These are phyloP conservation scores for Lyophyllum atratum DNA, from an alignment of 768 basidiomycete species.

Conservation along the genomic window DNA sequence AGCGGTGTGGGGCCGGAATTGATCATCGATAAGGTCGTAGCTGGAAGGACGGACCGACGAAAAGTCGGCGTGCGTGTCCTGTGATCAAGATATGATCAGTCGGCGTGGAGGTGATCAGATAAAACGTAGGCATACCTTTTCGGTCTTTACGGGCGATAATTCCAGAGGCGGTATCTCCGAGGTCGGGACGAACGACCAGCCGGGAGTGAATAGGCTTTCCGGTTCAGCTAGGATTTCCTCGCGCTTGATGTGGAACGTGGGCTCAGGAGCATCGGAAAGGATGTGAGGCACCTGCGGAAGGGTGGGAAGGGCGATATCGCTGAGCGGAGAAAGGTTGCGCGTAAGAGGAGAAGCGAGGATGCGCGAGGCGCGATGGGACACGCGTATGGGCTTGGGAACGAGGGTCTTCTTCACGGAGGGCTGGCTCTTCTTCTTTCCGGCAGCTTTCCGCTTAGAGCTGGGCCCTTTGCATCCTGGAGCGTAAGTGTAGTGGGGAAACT, in stretches of 20 bases:
- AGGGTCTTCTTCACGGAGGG: conserved; percentile 3
- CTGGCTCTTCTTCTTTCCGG: conserved; percentile 3
- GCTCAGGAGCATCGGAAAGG: background rate
- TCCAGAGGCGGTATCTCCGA: conserved; percentile 24
- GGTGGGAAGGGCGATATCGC: background rate
- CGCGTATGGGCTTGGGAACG: background rate
- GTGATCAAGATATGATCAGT: conserved; percentile 3
- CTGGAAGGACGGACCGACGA: conserved; percentile 14
- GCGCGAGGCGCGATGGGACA: background rate
- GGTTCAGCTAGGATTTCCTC: background rate
- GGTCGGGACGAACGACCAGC: conserved; percentile 21
- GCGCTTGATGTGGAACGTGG: background rate
- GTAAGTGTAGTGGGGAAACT: conserved; percentile 31
- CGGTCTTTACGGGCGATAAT: conserved; percentile 14
- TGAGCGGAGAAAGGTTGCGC: background rate
- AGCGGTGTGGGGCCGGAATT: conserved; percentile 15
- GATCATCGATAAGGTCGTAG: conserved; percentile 17
- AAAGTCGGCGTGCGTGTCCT: conserved; percentile 7
- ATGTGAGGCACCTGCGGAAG: background rate
- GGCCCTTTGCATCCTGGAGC: conserved; percentile 19
- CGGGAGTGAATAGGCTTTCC: background rate
- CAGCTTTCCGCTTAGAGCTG: conserved; percentile 14
- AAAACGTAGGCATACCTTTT: conserved; percentile 11
- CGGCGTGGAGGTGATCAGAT: background rate
- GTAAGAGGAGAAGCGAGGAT: background rate